Conservation (phyloP, 1,284 basidiomycete species). For the Irpex sp. region DNA sequence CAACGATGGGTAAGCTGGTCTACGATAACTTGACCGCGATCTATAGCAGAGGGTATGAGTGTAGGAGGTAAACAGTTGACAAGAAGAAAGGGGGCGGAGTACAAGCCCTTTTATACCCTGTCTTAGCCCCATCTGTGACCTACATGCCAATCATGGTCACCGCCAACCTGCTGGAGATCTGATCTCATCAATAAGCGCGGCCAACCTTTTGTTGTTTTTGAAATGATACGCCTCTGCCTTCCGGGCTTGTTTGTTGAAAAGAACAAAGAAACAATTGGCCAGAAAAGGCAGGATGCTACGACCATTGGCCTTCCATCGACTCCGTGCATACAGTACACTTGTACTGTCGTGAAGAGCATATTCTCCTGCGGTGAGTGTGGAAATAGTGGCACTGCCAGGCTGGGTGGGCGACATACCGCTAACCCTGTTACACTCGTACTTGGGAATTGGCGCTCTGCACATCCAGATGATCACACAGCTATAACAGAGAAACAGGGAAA, state of each 20-base stretch:
- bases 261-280: constrained; percentile 12
- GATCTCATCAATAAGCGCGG: background rate
- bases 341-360: too few species aligned
- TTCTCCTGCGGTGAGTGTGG: too few species aligned
- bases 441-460: too few species aligned
- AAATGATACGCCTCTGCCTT: background rate
- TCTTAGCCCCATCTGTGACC: background rate
- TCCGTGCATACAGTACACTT: background rate
- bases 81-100: constrained; percentile 5
- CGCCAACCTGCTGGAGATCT: too few species aligned
- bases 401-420: too few species aligned
- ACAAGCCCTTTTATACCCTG: constrained; percentile 9
- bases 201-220: constrained; percentile 6
- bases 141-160: too few species aligned
- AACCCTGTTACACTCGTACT: too few species aligned
- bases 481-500: too few species aligned
- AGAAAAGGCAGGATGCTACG: constrained; percentile 3
- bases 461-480: too few species aligned
- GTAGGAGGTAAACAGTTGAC: constrained; percentile 6
- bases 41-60: constrained; percentile 5
- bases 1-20: background rate
- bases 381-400: too few species aligned
- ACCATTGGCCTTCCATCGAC: background rate
- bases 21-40: background rate
- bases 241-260: background rate